These are phyloP conservation scores for Cyclocybe aegerita DNA, from an alignment of 768 basidiomycete genomes.

Conservation along the genomic window DNA sequence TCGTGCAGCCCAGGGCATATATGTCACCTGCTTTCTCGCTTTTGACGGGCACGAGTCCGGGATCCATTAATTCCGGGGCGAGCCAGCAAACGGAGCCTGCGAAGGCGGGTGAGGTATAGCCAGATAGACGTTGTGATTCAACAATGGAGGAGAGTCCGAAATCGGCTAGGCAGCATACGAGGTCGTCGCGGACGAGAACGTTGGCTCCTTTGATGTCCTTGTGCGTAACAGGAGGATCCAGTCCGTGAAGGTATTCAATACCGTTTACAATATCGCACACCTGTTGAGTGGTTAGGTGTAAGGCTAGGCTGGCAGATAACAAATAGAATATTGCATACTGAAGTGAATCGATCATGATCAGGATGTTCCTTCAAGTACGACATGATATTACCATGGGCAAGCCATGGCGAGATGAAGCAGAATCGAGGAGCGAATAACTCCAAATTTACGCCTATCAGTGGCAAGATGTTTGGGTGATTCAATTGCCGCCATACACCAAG, in stretches of 20 bases:
- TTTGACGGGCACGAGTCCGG: not conserved
- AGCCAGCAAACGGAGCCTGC: constrained; percentile 17
- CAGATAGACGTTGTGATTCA: constrained; percentile 13
- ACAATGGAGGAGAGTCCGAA: constrained; percentile 20
- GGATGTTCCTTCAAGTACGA: constrained; percentile 20
- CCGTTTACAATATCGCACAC: constrained; percentile 32
- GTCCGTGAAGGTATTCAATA: constrained; percentile 35
- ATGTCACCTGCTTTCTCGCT: constrained; percentile 16
- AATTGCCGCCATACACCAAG: constrained; percentile 23
- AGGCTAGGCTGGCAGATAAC: not conserved
- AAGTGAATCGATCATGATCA: constrained; percentile 21
- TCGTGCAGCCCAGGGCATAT: constrained; percentile 19
- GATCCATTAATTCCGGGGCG: constrained; percentile 18
- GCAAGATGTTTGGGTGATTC: constrained; percentile 24
- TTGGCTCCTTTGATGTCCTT: constrained; percentile 38
- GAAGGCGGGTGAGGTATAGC: constrained; percentile 4
- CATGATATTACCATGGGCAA: constrained; percentile 19
- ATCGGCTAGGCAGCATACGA: constrained; percentile 19
- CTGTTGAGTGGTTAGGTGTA: constrained; percentile 5
- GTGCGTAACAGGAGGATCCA: constrained; percentile 38
- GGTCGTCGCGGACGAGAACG: constrained; percentile 16
- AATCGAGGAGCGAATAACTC: constrained; percentile 12
- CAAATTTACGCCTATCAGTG: constrained; percentile 20
- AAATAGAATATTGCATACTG: constrained; percentile 14
- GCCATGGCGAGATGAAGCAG: constrained; percentile 23